Evolutionary conservation across 441 rosid genomes (phyloP).

Genomic region (Pelargonium australe): DNA sequence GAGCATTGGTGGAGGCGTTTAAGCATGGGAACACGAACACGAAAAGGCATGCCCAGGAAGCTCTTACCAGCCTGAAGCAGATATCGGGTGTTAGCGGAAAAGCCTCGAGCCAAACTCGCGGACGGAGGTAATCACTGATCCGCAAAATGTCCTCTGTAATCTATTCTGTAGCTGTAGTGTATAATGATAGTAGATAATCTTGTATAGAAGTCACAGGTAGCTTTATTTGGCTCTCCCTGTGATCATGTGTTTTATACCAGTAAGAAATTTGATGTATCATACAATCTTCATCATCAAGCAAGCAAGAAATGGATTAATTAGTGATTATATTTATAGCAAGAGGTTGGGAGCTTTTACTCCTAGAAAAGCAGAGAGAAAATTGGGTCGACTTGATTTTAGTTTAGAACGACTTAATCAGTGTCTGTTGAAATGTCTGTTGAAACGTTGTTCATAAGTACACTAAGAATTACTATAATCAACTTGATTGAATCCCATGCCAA

Average conservation of each 20-base stretch:
- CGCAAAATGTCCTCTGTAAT: not conserved
- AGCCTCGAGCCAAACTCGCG: constrained; percentile 12
- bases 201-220: constrained; percentile 1
- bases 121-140: not conserved
- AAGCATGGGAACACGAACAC: constrained; percentile 30
- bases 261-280: not conserved
- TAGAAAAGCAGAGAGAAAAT: too few relatives aligned
- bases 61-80: constrained; percentile 38
- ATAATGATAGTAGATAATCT: not conserved
- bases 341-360: too few relatives aligned
- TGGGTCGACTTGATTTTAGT: too few relatives aligned
- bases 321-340: too few relatives aligned
- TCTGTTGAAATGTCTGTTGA: too few relatives aligned
- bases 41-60: constrained; percentile 31
- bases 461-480: too few relatives aligned
- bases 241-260: not conserved
- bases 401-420: too few relatives aligned
- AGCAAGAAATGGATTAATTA: too few relatives aligned
- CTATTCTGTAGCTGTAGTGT: not conserved
- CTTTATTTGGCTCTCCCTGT: not conserved
- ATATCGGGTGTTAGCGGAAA: constrained; percentile 22
- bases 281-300: not conserved
- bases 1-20: constrained; percentile 18
- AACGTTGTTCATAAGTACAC: too few relatives aligned
- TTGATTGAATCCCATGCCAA: too few relatives aligned